Evolutionary conservation across 352 stramenopile species (phyloP), one percentile per base, ranked within the genome.

Genomic region (Globisporangium orthogonon): DNA sequence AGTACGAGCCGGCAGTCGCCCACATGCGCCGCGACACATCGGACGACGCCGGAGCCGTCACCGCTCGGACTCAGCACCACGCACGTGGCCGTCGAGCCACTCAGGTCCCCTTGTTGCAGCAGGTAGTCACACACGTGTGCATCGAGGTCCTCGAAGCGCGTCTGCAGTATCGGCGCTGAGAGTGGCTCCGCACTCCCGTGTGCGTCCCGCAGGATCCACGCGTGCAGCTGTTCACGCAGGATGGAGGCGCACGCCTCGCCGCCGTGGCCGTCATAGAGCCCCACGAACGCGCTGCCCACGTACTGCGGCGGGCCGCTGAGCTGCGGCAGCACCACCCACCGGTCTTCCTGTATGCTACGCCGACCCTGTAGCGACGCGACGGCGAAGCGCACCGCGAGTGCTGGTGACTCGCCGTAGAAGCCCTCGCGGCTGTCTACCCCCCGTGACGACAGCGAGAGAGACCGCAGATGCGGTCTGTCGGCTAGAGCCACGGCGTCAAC

Each of bases 231-330:
- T 4, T 91, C 74, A 45, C 85, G 76, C 6, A 96, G 71, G 49
- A 89, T 88, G 33, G 69, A 78, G 14, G 82, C 74, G 48, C 76
- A 87, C 35, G 84, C 79, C 15, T 89, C 76, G 7, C 87, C 87
- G 1, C 78, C 78, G 28, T 96, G 87, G 28, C 87, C 87, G 52
- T 96, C 87, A 66, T 91, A 96, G 23, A 96, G 46, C 0, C 77
- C 87, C 15, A 90, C 66, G 52, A 89, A 94, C 9, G 78, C 65
- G 15, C 57, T 76, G 23, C 50, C 44, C 1, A 45, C 23, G 33
- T 52, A 72, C 4, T 65, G 54, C 2, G 65, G 23, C 29, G 57
- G 65, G 17, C 33, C 45, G 4, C 62, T 57, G 18, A 92, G 65
- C 13, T 62, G 51, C 28, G 78, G 71, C 10, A 91, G 56, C 3